Conservation (phyloP, 495 filamentous ascomycete species). For the Umbilicaria muhlenbergii region DNA sequence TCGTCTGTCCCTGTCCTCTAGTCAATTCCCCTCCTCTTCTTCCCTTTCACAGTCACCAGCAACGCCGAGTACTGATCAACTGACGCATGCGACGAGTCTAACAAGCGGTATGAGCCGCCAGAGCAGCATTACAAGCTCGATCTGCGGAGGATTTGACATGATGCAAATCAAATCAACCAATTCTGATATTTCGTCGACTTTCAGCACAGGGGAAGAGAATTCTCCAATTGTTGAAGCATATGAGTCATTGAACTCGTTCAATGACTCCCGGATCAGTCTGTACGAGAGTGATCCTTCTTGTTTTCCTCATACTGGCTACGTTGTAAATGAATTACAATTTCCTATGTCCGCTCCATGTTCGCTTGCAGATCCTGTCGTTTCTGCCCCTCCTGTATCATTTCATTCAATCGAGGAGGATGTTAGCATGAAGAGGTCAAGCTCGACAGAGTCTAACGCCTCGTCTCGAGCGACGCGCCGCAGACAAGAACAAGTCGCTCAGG, state of each 20-base stretch:
- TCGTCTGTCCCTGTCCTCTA: neutral
- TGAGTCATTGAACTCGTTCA: too few species aligned
- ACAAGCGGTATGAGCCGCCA: constrained; percentile 25
- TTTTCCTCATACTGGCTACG: constrained; percentile 18
- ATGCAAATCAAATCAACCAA: constrained; percentile 25
- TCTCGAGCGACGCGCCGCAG: constrained; percentile 27
- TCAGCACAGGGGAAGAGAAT: too few species aligned
- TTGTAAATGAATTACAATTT: constrained; percentile 17
- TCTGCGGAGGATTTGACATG: constrained; percentile 29
- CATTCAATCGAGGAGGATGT: neutral
- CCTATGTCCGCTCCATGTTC: constrained; percentile 16
- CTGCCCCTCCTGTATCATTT: constrained; percentile 15
- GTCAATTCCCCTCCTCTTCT: neutral
- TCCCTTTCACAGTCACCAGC: constrained; percentile 5
- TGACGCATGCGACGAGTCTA: constrained; percentile 4
- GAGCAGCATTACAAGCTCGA: constrained; percentile 27
- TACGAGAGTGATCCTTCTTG: constrained; percentile 14
- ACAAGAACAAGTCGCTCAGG: constrained; percentile 28
- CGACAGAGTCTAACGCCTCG: constrained; percentile 20
- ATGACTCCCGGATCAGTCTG: constrained; percentile 14
- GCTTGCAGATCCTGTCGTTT: constrained; percentile 19
- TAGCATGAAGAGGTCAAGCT: constrained; percentile 22
- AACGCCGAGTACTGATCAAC: constrained; percentile 1
- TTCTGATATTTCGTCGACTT: too few species aligned
- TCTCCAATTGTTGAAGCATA: too few species aligned